These are phyloP conservation scores for Agrocybe pediades DNA, from an alignment of 768 basidiomycete species.

Conservation along the genomic window DNA sequence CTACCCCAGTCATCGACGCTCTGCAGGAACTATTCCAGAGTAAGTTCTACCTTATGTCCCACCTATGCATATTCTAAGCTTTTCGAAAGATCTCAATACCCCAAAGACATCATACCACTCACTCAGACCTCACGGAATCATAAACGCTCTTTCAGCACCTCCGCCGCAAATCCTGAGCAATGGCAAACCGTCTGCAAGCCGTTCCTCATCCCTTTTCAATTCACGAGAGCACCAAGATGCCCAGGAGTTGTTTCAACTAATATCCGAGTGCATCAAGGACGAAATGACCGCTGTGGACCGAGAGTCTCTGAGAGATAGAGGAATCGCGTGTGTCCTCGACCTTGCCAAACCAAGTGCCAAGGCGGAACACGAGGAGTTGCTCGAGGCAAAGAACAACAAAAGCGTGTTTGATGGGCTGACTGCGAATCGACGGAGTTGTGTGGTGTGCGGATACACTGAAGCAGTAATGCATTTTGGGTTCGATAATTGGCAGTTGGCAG, in stretches of 20 bases:
- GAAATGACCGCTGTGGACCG: slow-evolving; percentile 75
- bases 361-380: slow-evolving; percentile 32
- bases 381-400: slow-evolving; percentile 35
- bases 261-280: slow-evolving; percentile 87
- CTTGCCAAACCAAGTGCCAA: slow-evolving; percentile 11
- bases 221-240: slow-evolving; percentile 98
- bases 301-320: slow-evolving; percentile 71
- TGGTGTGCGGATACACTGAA: slow-evolving; percentile 90
- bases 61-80: slow-evolving; percentile 4
- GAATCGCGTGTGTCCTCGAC: slow-evolving; percentile 60
- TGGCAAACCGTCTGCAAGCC: slow-evolving; percentile 30
- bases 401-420: slow-evolving; percentile 89
- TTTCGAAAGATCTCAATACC: slow-evolving; percentile 59
- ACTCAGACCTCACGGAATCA: slow-evolving; percentile 73
- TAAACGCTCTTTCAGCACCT: slow-evolving; percentile 60
- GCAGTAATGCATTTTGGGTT: slow-evolving; percentile 92
- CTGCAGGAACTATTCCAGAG: slow-evolving; percentile 71
- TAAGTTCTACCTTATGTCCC: slow-evolving; percentile 31
- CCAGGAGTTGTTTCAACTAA: slow-evolving; percentile 94
- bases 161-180: slow-evolving; percentile 46
- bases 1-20: slow-evolving; percentile 85
- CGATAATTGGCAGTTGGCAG: slow-evolving; percentile 80
- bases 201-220: slow-evolving; percentile 57
- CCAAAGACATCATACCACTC: slow-evolving; percentile 58
- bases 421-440: slow-evolving; percentile 86